These are phyloP conservation scores for Aspergillus glaucus DNA, from an alignment of 2,329 filamentous ascomycete species.

Conservation along the genomic window DNA sequence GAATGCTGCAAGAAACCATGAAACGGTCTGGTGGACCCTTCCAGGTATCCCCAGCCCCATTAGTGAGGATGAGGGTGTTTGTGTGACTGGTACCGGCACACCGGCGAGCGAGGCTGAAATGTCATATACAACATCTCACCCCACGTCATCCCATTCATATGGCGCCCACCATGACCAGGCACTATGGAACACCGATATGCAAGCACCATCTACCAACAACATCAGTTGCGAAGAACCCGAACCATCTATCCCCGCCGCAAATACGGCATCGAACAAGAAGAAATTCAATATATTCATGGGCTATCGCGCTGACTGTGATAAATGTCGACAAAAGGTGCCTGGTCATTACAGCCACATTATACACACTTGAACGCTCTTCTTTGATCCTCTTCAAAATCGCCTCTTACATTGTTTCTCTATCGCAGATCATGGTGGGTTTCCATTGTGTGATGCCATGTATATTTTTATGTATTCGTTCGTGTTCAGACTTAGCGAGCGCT, in stretches of 20 bases:
- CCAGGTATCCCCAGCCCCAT: slow-evolving; percentile 36
- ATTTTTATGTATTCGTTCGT: not conserved
- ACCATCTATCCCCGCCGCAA: not conserved
- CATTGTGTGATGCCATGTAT: not conserved
- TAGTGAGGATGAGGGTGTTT: slow-evolving; percentile 28
- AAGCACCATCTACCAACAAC: not conserved
- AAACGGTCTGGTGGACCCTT: slow-evolving; percentile 14
- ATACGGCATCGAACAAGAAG: slow-evolving; percentile 9
- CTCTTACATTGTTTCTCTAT: not conserved
- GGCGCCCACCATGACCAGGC: not conserved
- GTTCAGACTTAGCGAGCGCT: too few species aligned
- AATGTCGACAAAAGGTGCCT: slow-evolving; percentile 66
- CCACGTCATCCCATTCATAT: slow-evolving; percentile 3
- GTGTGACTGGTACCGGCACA: slow-evolving; percentile 5
- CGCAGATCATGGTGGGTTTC: not conserved
- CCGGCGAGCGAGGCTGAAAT: slow-evolving; percentile 14
- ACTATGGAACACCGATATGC: slow-evolving; percentile 2
- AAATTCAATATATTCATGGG: slow-evolving; percentile 72
- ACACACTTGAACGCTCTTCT: slow-evolving; percentile 16
- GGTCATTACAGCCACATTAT: slow-evolving; percentile 79
- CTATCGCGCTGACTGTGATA: slow-evolving; percentile 70
- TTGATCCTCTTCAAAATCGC: not conserved
- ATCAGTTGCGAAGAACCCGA: not conserved
- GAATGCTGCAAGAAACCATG: slow-evolving; percentile 4
- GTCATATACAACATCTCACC: slow-evolving; percentile 6